Percentiles rank a stretch among this genome's conserved stretches.
These are phyloP conservation scores for Rhamnella rubrinervis DNA, from an alignment of 331 rosid species.

Conservation along the genomic window DNA sequence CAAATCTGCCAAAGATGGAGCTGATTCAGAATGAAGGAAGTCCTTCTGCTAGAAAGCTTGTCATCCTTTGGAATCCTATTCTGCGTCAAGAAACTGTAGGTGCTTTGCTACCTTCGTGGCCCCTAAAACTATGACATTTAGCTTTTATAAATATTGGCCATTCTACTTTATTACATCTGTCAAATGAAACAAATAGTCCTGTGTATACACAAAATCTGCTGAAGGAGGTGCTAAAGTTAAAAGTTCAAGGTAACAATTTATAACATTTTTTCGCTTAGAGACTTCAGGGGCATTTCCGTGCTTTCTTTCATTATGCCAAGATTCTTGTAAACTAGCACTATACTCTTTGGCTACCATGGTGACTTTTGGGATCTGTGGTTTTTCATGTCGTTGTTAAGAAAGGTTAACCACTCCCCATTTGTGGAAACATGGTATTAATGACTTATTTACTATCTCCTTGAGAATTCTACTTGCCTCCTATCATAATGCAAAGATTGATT, in stretches of 20 bases:
- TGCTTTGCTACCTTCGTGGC: slow-evolving; percentile 20
- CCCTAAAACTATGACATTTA: background rate
- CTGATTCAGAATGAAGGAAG: slow-evolving; percentile 93
- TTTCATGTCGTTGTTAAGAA: background rate
- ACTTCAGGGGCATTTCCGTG: background rate
- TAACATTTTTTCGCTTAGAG: background rate
- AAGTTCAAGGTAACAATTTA: slow-evolving; percentile 59
- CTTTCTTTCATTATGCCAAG: background rate
- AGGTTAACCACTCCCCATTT: background rate
- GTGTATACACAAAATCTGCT: slow-evolving; percentile 27
- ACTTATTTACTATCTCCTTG: slow-evolving; percentile 6
- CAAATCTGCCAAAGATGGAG: slow-evolving; percentile 66
- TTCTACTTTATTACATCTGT: slow-evolving; percentile 37
- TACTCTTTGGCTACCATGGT: background rate
- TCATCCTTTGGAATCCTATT: slow-evolving; percentile 87
- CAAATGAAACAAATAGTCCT: slow-evolving; percentile 27
- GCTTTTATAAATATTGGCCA: slow-evolving; percentile 10
- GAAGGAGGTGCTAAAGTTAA: slow-evolving; percentile 40
- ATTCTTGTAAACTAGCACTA: background rate
- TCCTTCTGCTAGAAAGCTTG: slow-evolving; percentile 82
- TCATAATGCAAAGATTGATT: background rate
- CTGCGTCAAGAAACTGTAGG: slow-evolving; percentile 43
- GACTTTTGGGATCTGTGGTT: slow-evolving; percentile 6
- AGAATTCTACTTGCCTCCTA: background rate
- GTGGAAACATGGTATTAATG: background rate